Conservation (phyloP, 495 filamentous ascomycete species). For the Neurospora intermedia region DNA sequence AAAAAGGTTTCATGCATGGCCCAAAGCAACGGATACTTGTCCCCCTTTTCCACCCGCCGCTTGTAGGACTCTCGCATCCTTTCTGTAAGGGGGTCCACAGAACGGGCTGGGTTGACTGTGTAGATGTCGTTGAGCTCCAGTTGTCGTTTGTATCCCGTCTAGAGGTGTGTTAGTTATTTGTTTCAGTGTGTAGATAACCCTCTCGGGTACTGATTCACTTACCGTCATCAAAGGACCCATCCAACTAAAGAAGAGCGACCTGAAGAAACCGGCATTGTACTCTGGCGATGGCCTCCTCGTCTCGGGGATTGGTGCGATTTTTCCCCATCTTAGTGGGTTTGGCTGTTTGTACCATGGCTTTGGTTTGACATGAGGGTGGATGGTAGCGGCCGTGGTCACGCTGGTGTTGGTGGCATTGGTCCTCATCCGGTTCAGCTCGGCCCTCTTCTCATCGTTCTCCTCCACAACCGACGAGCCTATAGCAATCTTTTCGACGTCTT, state of each 20-base stretch:
- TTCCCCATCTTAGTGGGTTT: constrained; percentile 54
- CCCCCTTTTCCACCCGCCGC: constrained; percentile 51
- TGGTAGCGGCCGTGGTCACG: constrained; percentile 22
- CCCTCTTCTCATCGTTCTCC: constrained; percentile 10
- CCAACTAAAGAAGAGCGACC: constrained; percentile 54
- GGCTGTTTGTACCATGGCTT: constrained; percentile 49
- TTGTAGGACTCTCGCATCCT: constrained; percentile 58
- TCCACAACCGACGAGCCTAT: background rate
- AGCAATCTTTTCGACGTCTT: background rate
- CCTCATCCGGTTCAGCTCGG: constrained; percentile 29
- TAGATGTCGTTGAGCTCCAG: constrained; percentile 82
- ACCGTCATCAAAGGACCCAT: constrained; percentile 58
- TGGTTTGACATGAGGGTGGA: constrained; percentile 19
- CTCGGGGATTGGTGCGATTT: constrained; percentile 48
- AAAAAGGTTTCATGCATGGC: constrained; percentile 84
- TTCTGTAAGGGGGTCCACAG: constrained; percentile 53
- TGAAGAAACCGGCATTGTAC: constrained; percentile 49
- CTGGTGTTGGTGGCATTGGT: constrained; percentile 38
- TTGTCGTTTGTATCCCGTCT: constrained; percentile 72
- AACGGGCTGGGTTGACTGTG: constrained; percentile 69
- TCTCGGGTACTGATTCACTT: constrained; percentile 16
- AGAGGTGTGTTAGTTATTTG: constrained; percentile 2
- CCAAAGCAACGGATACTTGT: constrained; percentile 64
- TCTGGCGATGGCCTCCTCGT: constrained; percentile 44
- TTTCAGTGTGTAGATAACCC: background rate